Percentiles rank a stretch among this genome's conserved stretches.
Evolutionary conservation across 2,329 filamentous ascomycete genomes (phyloP).

Genomic region (Colletotrichum caudatum): DNA sequence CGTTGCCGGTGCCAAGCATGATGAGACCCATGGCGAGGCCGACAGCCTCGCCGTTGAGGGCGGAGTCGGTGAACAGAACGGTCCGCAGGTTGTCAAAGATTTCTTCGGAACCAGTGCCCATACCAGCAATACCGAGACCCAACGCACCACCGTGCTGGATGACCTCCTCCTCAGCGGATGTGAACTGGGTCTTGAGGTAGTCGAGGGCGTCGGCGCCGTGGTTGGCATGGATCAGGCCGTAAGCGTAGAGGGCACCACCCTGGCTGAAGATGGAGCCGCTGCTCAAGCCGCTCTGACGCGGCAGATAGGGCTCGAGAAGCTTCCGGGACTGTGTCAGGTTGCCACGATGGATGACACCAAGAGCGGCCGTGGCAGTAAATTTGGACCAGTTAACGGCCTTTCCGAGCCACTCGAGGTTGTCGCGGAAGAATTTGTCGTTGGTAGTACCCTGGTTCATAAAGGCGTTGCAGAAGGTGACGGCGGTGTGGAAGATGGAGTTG

Average conservation of each 20-base stretch:
- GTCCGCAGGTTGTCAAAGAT: constrained; percentile 92
- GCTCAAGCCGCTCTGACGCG: constrained; percentile 78
- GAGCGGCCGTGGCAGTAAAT: constrained; percentile 94
- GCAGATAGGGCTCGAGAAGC: constrained; percentile 93
- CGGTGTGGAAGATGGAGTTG: constrained; percentile 98
- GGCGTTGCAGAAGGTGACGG: constrained; percentile 96
- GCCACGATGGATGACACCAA: constrained; percentile 96
- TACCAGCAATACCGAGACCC: constrained; percentile 94
- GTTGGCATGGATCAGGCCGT: constrained; percentile 96
- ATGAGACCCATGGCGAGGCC: constrained; percentile 96
- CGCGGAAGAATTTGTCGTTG: constrained; percentile 97
- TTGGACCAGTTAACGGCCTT: constrained; percentile 99
- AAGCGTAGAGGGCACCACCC: constrained; percentile 93
- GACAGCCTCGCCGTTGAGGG: constrained; percentile 95
- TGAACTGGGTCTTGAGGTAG: constrained; percentile 82
- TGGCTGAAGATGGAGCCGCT: constrained; percentile 94
- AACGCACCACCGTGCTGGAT: constrained; percentile 97
- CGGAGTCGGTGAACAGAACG: constrained; percentile 92
- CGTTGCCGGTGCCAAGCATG: constrained; percentile 98
- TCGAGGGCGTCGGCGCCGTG: constrained; percentile 91
- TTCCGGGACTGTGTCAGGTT: constrained; percentile 95
- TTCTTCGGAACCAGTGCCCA: constrained; percentile 92
- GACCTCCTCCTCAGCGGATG: constrained; percentile 84
- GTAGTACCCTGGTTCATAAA: constrained; percentile 99
- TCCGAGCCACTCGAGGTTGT: constrained; percentile 97